Base-by-base conservation (phyloP, 176 grass and related monocot species). In the Dendrocalamus sinicus region DNA sequence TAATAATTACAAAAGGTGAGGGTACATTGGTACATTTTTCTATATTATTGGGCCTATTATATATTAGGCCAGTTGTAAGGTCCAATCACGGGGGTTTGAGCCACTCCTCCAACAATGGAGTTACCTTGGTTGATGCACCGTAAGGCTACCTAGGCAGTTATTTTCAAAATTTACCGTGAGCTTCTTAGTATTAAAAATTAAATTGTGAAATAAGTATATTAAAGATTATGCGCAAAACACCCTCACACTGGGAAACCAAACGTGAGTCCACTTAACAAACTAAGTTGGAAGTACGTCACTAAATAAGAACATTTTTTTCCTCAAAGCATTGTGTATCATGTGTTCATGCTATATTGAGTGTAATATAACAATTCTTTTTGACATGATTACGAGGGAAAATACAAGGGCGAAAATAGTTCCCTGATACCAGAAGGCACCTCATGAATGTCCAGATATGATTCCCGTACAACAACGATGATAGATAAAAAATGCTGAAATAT, bases 371-470 rank as follows among this genome's bases (percentile, higher is more conserved):
- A 8, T 32, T 74, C 15, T 53, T 74, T 52, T 74, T 73, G 3
- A 73, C n/a, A 28, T 50, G 8, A 32, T 53, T 48, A 52, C 10
- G 46, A 74, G 24, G 28, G 1, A 51, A 58, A 73, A 47, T 73
- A 14, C 23, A 30, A 32, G 72, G 24, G 13, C 50, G 9, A 52
- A 24, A 69, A 74, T 24, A 75, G 20, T 63, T 50, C 43, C 40
- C 26, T 50, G 55, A 63, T 64, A 48, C 62, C 3, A 76, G 8
- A 84, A 53, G 28, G 19, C 28, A 66, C 57, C 45, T 26, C 16
- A 43, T 60, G 5, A 66, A 39, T 13, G 14, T 54, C n/a, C 15
- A 52, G 9, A 84, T 84, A 84, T 67, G 45, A 39, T 84, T 41
- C 12, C 14, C 1, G 1, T 48, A 73, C 7, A 82, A 58, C 43